Evolutionary conservation across 176 grass and related monocot species (phyloP).

Genomic region (Carex cristatella): DNA sequence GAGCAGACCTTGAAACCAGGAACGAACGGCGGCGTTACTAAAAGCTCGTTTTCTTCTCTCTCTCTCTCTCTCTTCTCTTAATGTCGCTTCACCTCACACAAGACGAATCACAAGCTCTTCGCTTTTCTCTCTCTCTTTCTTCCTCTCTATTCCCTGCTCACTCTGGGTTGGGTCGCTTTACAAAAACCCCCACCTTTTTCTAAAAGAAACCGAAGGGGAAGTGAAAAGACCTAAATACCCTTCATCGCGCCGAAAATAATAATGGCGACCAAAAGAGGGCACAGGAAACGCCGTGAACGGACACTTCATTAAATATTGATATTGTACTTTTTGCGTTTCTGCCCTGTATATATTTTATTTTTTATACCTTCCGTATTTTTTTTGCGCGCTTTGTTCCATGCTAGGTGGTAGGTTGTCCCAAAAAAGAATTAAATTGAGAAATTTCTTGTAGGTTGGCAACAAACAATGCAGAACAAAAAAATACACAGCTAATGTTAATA

Average conservation of each 20-base stretch:
- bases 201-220: slow-evolving; percentile 12
- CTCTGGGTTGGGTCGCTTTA: slow-evolving; percentile 17
- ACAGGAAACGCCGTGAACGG: slow-evolving; percentile 4
- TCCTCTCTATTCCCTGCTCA: background rate
- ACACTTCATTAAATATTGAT: slow-evolving; percentile 4
- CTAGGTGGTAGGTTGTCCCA: slow-evolving; percentile 6
- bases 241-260: slow-evolving; percentile 26
- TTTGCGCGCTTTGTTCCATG: background rate
- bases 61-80: background rate
- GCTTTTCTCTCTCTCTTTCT: background rate
- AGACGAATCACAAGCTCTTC: slow-evolving; percentile 26
- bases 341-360: background rate
- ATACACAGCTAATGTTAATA: background rate
- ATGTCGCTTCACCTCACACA: slow-evolving; percentile 13
- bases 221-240: background rate
- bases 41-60: background rate
- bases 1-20: slow-evolving; percentile 25
- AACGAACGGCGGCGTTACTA: slow-evolving; percentile 23
- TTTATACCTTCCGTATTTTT: background rate
- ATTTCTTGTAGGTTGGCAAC: background rate
- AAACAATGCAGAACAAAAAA: background rate
- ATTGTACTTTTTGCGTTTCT: background rate
- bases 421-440: background rate
- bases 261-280: slow-evolving; percentile 17
- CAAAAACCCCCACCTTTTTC: slow-evolving; percentile 6